Conservation (phyloP, 2,329 filamentous ascomycete species). For the Cordyceps javanica region DNA sequence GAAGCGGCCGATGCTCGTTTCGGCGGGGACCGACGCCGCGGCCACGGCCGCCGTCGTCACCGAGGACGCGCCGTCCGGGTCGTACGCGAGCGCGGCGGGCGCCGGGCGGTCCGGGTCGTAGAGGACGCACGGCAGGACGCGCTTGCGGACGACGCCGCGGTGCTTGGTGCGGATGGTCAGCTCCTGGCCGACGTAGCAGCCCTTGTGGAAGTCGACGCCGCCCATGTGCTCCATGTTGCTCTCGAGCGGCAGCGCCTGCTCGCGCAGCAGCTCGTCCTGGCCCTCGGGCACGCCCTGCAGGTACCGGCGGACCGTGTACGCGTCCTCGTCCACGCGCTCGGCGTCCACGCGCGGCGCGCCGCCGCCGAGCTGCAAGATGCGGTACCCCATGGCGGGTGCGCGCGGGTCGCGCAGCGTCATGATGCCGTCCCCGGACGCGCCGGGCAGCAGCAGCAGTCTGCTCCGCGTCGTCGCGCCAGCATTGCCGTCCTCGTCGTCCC, state of each 20-base stretch:
- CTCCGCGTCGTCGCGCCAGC: neutral
- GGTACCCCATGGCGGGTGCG: conserved; percentile 49
- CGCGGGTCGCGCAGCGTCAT: conserved; percentile 45
- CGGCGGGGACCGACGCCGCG: conserved; percentile 34
- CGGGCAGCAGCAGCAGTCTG: neutral
- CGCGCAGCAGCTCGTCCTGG: conserved; percentile 66
- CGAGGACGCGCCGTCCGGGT: conserved; percentile 23
- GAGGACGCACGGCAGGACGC: conserved; percentile 73
- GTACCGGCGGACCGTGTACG: conserved; percentile 73
- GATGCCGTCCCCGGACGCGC: conserved; percentile 8
- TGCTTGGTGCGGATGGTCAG: conserved; percentile 94
- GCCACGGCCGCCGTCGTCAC: conserved; percentile 27
- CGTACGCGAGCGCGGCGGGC: conserved; percentile 41
- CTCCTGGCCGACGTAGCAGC: conserved; percentile 95
- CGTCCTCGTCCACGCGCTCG: conserved; percentile 43
- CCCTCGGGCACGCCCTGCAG: conserved; percentile 80
- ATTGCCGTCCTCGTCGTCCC: conserved; percentile 61
- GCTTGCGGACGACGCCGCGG: conserved; percentile 86
- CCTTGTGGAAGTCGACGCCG: conserved; percentile 89
- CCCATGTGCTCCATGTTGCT: conserved; percentile 81
- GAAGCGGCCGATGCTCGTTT: conserved; percentile 44
- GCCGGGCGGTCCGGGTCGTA: conserved; percentile 46
- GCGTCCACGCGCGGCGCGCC: conserved; percentile 34
- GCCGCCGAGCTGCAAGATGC: conserved; percentile 33
- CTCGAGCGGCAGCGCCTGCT: conserved; percentile 75